A percentile compares a stretch with the other conserved stretches of the same genome.
phyloP scores from a whole-genome alignment of 208 protist genomes.

The Leptomonas seymouri region DNA sequence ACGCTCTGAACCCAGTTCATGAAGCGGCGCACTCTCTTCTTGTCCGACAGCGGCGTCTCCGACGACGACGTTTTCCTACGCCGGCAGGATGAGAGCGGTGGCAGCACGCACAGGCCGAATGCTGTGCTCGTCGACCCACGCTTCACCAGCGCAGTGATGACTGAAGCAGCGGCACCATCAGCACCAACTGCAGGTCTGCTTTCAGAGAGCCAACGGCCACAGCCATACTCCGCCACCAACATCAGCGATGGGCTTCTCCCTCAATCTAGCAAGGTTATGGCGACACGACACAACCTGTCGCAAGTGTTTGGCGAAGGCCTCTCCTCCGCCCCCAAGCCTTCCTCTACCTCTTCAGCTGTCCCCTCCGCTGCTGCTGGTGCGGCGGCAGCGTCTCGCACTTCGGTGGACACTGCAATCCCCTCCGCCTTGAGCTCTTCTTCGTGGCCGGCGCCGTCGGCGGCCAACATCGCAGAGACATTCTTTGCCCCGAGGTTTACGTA shows the following conservation, averaged over 20 bases:
- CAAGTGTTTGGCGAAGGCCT: constrained; percentile 21
- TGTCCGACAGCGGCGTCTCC: constrained; percentile 24
- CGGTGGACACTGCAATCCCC: constrained; percentile 1
- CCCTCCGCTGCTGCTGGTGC: neutral
- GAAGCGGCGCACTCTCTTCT: constrained; percentile 12
- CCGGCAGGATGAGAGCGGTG: no score
- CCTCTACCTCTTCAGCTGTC: neutral
- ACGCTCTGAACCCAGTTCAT: neutral
- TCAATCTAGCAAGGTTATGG: constrained; percentile 14
- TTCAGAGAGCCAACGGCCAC: neutral
- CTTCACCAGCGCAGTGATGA: neutral
- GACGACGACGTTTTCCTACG: constrained; percentile 3
- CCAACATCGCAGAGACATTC: neutral
- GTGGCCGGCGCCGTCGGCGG: neutral
- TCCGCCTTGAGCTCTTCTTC: neutral
- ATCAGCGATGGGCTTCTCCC: constrained; percentile 1
- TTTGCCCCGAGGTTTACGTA: constrained; percentile 15
- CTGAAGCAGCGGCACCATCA: neutral
- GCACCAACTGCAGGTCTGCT: neutral
- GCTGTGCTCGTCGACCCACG: neutral
- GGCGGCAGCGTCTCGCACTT: neutral
- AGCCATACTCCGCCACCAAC: neutral
- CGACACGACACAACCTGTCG: constrained; percentile 26
- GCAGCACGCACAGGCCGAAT: neutral
- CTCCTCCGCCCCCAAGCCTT: neutral